Base-by-base conservation (phyloP, 345 rosid species). In the Theobroma cacao region DNA sequence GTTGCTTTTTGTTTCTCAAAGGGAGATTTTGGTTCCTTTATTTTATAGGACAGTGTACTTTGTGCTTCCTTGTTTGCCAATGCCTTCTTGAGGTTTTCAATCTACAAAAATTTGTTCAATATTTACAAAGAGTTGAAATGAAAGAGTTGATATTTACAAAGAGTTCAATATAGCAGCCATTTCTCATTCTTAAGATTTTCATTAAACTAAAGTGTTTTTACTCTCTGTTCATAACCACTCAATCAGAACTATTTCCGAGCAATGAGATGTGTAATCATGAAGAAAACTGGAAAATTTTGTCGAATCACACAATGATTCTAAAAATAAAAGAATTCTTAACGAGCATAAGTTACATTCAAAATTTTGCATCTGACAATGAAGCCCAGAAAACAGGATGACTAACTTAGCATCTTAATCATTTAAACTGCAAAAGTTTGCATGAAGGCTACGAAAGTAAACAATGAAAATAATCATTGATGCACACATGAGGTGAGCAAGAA, bases 81-180 rank as follows among this genome's bases (percentile, higher is more conserved):
- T 74, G 92, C 95, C 92, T 87, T 90, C 86, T 89, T 92, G 50
- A 96, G 98, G 87, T 36, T 86, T 78, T 91, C 97, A 86, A 96
- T 83, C 99, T 95, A 84, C 82, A 86, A 79, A 59, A 75, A 52
- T 38, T 47, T 10, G 30, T 30, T 33, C 75, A 72, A 72, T 31
- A 20, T 11, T 72, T 72, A 33, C 28, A 72, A 72, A 33, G 14
- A 47, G 52, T 47, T 48, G 20, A 48, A 15, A 48, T 14, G 17
- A 48, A 48, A 14, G 17, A n/a, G n/a, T n/a, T n/a, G n/a, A n/a
- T n/a, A n/a, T n/a, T n/a, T 14, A 15, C 14, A 1, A 14, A 67
- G 20, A n/a, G 34, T 11, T 43, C 53, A 67, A 43, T 9, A 62
- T 64, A 36, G 18, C 69, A 20, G 22, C 67, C 67, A 31, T 47